A percentile compares a stretch with the other conserved stretches of the same genome.
Conservation (phyloP, 495 filamentous ascomycete genomes). For the Lineolata rhizophorae region DNA sequence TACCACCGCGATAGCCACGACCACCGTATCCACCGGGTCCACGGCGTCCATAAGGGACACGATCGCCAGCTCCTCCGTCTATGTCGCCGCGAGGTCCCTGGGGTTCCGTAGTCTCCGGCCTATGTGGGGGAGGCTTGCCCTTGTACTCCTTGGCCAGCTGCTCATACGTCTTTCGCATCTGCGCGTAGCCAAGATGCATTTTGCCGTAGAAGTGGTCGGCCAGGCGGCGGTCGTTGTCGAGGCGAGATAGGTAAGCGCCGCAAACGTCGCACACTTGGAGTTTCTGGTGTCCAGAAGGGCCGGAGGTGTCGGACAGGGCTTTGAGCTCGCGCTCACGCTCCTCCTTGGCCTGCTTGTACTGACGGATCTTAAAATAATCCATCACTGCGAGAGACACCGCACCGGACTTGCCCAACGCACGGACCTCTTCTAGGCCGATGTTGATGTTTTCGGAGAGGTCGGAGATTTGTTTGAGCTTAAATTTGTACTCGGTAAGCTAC, state of each 20-base stretch:
- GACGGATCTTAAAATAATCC: constrained; percentile 66
- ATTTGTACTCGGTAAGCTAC: constrained; percentile 1
- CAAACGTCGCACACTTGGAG: constrained; percentile 97
- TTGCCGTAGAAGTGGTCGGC: constrained; percentile 98
- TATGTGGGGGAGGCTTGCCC: constrained; percentile 42
- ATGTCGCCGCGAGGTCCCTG: no score
- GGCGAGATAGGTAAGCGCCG: constrained; percentile 69
- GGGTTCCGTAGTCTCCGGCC: no score
- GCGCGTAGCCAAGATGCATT: constrained; percentile 95
- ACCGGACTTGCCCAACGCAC: constrained; percentile 63
- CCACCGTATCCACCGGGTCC: no score
- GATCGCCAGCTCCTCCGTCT: no score
- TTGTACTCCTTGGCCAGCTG: constrained; percentile 69
- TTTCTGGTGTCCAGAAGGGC: constrained; percentile 88
- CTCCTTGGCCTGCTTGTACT: constrained; percentile 60
- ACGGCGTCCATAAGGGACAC: no score
- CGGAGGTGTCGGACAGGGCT: constrained; percentile 71
- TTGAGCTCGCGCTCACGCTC: constrained; percentile 80
- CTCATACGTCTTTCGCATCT: constrained; percentile 86
- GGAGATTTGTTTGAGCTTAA: constrained; percentile 57
- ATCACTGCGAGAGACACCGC: constrained; percentile 59
- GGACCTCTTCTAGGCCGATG: constrained; percentile 62
- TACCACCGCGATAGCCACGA: no score
- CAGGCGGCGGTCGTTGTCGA: constrained; percentile 84
- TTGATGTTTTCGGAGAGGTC: constrained; percentile 64